These are phyloP conservation scores for Albifimbria verrucaria DNA, from an alignment of 2,329 filamentous ascomycete species.

Conservation along the genomic window DNA sequence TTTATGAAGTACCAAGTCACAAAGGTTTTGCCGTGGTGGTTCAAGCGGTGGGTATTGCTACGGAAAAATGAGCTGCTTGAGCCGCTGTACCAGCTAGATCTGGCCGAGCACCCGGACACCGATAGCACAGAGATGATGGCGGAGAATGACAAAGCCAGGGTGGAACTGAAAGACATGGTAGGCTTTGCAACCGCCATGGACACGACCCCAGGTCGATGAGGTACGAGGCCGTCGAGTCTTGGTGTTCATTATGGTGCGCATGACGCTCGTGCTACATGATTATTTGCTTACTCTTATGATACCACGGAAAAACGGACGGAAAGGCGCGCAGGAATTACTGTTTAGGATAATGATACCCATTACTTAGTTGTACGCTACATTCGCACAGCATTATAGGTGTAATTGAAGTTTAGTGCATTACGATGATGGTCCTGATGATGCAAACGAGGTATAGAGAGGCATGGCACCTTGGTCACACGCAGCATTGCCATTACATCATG, in stretches of 20 bases:
- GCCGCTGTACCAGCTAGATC: conserved; percentile 40
- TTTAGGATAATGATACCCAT: too few relatives aligned
- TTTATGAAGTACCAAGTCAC: conserved; percentile 56
- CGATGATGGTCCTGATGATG: too few relatives aligned
- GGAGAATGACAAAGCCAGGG: conserved; percentile 34
- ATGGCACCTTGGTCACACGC: too few relatives aligned
- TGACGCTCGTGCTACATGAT: too few relatives aligned
- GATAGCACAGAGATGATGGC: conserved; percentile 25
- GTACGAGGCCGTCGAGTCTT: neutral
- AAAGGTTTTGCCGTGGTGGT: conserved; percentile 57
- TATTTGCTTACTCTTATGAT: too few relatives aligned
- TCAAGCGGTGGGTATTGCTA: conserved; percentile 54
- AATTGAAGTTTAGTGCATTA: too few relatives aligned
- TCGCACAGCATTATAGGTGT: too few relatives aligned
- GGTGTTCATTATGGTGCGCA: neutral
- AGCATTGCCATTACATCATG: too few relatives aligned
- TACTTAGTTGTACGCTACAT: too few relatives aligned
- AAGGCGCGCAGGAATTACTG: too few relatives aligned
- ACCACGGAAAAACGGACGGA: too few relatives aligned
- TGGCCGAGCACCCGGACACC: conserved; percentile 27
- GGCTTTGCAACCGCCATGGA: conserved; percentile 23
- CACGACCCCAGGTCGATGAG: conserved; percentile 5
- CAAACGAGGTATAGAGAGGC: too few relatives aligned
- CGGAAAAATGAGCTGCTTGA: conserved; percentile 38
- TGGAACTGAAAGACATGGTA: conserved; percentile 34